These are phyloP conservation scores for Samsoniella hepiali DNA, from an alignment of 2,329 filamentous ascomycete genomes.

Conservation along the genomic window DNA sequence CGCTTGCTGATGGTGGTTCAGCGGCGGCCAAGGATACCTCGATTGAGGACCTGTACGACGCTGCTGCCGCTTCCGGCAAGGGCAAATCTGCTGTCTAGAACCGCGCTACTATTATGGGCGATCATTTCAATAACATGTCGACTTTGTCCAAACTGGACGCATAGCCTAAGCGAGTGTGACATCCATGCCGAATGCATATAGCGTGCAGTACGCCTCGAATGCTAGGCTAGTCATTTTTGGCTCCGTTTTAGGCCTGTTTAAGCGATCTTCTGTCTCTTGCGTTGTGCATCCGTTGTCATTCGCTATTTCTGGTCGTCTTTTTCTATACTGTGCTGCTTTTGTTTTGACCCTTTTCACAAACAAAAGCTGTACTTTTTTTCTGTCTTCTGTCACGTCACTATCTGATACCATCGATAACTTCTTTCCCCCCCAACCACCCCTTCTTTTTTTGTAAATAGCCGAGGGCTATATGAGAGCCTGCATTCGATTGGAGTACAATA, in stretches of 20 bases:
- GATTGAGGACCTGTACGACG: constrained; percentile 13
- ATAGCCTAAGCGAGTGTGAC: neutral
- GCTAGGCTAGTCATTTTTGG: neutral
- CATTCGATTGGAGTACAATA: neutral
- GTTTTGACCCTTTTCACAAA: neutral
- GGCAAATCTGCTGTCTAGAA: neutral
- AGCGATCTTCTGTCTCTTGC: neutral
- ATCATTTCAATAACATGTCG: neutral
- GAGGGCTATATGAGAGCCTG: neutral
- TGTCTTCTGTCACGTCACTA: neutral
- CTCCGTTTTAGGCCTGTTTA: neutral
- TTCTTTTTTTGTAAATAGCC: constrained; percentile 3
- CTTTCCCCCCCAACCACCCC: neutral
- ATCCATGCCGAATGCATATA: neutral
- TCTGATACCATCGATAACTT: constrained; percentile 5
- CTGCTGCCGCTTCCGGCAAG: constrained; percentile 8
- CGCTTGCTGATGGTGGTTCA: neutral
- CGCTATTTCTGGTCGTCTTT: too few relatives aligned
- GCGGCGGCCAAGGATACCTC: neutral
- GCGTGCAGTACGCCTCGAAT: neutral
- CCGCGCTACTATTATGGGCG: too few relatives aligned
- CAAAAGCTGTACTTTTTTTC: neutral
- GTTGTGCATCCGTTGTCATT: neutral
- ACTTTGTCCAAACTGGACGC: neutral
- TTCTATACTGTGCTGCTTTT: neutral